Evolutionary conservation across 2,329 filamentous ascomycete genomes (phyloP).

Genomic region (Phialophora tarda): DNA sequence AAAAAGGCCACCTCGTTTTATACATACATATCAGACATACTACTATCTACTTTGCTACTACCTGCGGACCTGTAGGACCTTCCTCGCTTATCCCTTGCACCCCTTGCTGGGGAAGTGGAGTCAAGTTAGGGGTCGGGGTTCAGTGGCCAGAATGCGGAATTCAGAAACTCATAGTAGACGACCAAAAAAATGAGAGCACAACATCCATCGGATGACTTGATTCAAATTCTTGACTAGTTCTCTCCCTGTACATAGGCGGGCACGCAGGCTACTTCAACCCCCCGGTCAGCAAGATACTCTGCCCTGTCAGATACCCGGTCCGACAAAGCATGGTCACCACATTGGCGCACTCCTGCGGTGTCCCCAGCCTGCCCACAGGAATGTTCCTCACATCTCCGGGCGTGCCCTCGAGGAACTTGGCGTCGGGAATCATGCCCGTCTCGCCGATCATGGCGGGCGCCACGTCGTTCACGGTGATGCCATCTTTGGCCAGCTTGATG

Average conservation of each 20-base stretch:
- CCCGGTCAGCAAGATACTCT: constrained; percentile 60
- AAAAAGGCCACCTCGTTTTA: too few relatives aligned
- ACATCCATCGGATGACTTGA: neutral
- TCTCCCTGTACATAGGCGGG: too few relatives aligned
- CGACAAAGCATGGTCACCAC: constrained; percentile 65
- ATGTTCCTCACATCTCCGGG: constrained; percentile 66
- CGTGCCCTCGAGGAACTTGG: constrained; percentile 57
- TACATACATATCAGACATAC: too few relatives aligned
- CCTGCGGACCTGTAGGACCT: too few relatives aligned
- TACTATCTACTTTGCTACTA: too few relatives aligned
- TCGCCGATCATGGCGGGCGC: constrained; percentile 71
- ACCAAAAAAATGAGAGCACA: too few relatives aligned
- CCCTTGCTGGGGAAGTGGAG: too few relatives aligned
- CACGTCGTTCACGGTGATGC: constrained; percentile 72
- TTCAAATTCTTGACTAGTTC: neutral
- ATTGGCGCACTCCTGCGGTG: constrained; percentile 65
- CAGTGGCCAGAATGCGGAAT: too few relatives aligned
- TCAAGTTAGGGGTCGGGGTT: too few relatives aligned
- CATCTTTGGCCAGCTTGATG: constrained; percentile 62
- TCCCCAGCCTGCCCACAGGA: constrained; percentile 63
- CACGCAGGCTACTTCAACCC: constrained; percentile 53
- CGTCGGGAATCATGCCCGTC: constrained; percentile 67
- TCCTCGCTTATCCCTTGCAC: too few relatives aligned
- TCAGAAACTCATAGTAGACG: too few relatives aligned
- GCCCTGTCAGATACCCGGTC: constrained; percentile 66